phyloP scores from a whole-genome alignment of 306 rosid species.

The Chamaecrista fasciculata region DNA sequence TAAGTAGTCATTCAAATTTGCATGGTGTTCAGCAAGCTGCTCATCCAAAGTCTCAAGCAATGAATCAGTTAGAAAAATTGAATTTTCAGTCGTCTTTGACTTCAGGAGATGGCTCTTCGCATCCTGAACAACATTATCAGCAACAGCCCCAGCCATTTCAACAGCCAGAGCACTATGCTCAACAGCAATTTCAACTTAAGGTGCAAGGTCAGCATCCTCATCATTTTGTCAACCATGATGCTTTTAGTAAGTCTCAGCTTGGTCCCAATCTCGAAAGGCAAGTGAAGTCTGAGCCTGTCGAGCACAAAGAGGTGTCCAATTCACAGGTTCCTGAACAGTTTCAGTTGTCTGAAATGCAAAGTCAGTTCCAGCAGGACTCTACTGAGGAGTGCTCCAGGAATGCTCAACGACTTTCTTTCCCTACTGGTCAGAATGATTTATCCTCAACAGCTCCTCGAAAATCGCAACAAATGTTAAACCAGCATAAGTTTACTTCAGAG shows the following conservation, averaged over 20 bases:
- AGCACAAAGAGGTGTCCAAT: slow-evolving; percentile 56
- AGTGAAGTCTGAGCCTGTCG: slow-evolving; percentile 72
- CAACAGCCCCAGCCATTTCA: slow-evolving; percentile 73
- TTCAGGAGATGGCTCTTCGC: slow-evolving; percentile 57
- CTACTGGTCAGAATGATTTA: slow-evolving; percentile 58
- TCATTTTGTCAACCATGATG: slow-evolving; percentile 53
- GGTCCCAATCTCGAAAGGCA: slow-evolving; percentile 54
- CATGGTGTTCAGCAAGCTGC: slow-evolving; percentile 60
- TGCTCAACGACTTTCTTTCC: slow-evolving; percentile 54
- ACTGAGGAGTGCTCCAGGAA: slow-evolving; percentile 54
- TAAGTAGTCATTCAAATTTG: slow-evolving; percentile 65
- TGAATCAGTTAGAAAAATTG: slow-evolving; percentile 72
- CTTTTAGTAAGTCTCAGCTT: slow-evolving; percentile 62
- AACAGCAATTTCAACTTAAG: slow-evolving; percentile 69
- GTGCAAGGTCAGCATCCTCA: slow-evolving; percentile 64
- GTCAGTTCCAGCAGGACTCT: slow-evolving; percentile 68
- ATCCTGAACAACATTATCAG: slow-evolving; percentile 67
- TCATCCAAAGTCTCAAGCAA: slow-evolving; percentile 57
- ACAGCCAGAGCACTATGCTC: slow-evolving; percentile 60
- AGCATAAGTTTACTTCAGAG: slow-evolving; percentile 51
- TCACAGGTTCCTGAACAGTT: slow-evolving; percentile 64
- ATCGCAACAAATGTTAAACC: slow-evolving; percentile 59
- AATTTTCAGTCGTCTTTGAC: slow-evolving; percentile 63
- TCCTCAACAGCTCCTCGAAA: slow-evolving; percentile 55
- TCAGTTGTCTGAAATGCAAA: slow-evolving; percentile 64